Evolutionary conservation across 2,329 filamentous ascomycete genomes (phyloP), one percentile per base, ranked within the genome.

Genomic region (Penicillium brasilianum): DNA sequence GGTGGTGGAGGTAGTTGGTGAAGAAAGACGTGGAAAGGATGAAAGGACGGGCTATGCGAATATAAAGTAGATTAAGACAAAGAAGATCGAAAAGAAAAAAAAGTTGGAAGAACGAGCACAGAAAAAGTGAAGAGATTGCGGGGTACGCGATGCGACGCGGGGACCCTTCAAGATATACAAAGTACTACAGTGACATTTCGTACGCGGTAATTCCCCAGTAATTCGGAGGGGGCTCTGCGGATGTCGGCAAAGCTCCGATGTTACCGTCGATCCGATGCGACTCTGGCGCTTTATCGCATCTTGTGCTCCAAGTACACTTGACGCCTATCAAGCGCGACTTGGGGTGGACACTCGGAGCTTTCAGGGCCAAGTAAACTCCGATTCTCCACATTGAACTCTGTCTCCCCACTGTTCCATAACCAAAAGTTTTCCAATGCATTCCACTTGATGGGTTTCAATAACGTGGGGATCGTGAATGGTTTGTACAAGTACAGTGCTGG

Each of bases 181-280:
- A 43, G 50, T 66, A 44, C 50, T 41, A 65, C 63, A 34, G 63
- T 65, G 56, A 58, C 63, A 62, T 62, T 64, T 37, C 36, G 16
- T 50, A 50, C 48, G 11, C 48, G 48, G 48, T 50, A 50, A 48
- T 48, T 6, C 48, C 18, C n/a, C 48, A 34, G 30, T 50, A 34
- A 20, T 41, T 18, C 18, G 1, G 41, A 30, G 22, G 46, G 25
- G 30, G 32, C 49, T 52, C 34, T 52, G 49, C 34, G 49, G 49
- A 18, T n/a, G 4, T 51, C 32, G 32, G 50, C 22, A 53, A 53
- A 53, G 48, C 34, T 57, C 54, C 53, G 34, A 67, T 67, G 56
- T 49, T 63, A 67, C 66, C 34, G 63, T 64, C 54, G 65, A 66
- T 63, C 55, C 58, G 36, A 61, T 65, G 55, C 39, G 43, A 66